Base-by-base conservation (phyloP, 768 basidiomycete species). In the Chlorophyllum brunneum region DNA sequence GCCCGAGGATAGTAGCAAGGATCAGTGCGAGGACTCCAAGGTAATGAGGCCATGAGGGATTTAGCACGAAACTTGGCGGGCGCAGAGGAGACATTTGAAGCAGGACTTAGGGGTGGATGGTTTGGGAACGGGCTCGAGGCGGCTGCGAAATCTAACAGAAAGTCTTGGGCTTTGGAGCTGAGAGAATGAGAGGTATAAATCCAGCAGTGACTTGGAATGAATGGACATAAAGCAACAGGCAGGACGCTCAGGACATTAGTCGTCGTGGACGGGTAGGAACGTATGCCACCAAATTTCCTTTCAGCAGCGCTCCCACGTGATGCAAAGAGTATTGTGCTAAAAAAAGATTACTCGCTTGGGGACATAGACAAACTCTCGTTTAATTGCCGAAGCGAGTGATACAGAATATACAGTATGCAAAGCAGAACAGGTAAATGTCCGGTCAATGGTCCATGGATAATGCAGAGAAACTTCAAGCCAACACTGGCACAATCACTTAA, bases 31-130 rank as follows among this genome's bases (percentile, higher is more conserved):
- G 67, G 34, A 73, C 54, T 5, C 74, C 74, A 13, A 74, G 56
- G 59, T 75, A 75, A 55, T 83, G 81, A 29, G 74, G 73, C 79
- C 80, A 81, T 44, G 70, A 67, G 40, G 70, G 72, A 64, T 76
- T 76, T 38, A 76, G 53, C 41, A 63, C 62, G 38, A 69, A 59
- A 43, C 44, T 51, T 15, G 53, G 47, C 20, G 59, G 56, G 41
- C 58, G 62, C 41, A 59, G 41, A 6, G 65, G 46, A 22, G 51
- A 41, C 60, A 64, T 66, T 24, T 36, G 56, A 37, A 46, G 11
- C 18, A 31, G 37, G 26, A 29, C n/a, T 34, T 23, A 45, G 9
- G 18, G 26, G 43, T 41, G 22, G 33, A 34, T n/a, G n/a, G n/a
- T n/a, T n/a, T n/a, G 11, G 31, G 13, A 16, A 26, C 7, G n/a